Evolutionary conservation across 352 stramenopile species (phyloP).

Genomic region (Pythium folliculosum): DNA sequence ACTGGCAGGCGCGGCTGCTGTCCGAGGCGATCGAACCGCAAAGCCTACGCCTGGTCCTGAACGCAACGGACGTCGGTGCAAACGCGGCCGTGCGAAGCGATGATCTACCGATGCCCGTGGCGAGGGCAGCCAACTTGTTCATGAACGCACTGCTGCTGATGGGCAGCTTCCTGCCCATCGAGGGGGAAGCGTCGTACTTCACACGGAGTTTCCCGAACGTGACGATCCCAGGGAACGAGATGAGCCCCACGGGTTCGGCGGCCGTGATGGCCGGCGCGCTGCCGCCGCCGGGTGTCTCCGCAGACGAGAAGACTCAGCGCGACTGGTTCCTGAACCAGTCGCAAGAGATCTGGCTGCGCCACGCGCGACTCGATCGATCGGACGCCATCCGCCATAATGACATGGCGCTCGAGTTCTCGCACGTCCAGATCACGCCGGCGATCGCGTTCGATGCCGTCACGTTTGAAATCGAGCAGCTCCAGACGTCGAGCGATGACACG

Average conservation of each 20-base stretch:
- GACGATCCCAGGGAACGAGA: too few relatives aligned
- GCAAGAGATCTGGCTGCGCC: background rate
- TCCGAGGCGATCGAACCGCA: background rate
- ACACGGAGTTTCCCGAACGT: too few relatives aligned
- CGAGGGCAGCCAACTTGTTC: constrained; percentile 11
- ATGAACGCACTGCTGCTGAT: constrained; percentile 5
- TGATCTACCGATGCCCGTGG: constrained; percentile 18
- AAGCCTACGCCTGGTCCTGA: constrained; percentile 7
- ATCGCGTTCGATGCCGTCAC: constrained; percentile 19
- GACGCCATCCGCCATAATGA: background rate
- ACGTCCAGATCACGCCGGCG: background rate
- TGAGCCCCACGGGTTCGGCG: too few relatives aligned
- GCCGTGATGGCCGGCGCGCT: too few relatives aligned
- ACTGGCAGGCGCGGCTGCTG: constrained; percentile 11
- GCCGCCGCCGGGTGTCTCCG: background rate
- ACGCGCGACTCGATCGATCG: too few relatives aligned
- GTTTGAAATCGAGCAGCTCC: constrained; percentile 8
- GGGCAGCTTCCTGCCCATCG: background rate
- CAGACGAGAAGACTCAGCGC: background rate
- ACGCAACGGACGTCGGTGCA: constrained; percentile 5
- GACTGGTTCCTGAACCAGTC: background rate
- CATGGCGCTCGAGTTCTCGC: constrained; percentile 9
- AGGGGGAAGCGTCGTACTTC: too few relatives aligned
- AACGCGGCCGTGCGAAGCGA: background rate
- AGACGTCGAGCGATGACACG: background rate